Conservation (phyloP, 2,329 filamentous ascomycete species). For the Boeremia lycopersici region DNA sequence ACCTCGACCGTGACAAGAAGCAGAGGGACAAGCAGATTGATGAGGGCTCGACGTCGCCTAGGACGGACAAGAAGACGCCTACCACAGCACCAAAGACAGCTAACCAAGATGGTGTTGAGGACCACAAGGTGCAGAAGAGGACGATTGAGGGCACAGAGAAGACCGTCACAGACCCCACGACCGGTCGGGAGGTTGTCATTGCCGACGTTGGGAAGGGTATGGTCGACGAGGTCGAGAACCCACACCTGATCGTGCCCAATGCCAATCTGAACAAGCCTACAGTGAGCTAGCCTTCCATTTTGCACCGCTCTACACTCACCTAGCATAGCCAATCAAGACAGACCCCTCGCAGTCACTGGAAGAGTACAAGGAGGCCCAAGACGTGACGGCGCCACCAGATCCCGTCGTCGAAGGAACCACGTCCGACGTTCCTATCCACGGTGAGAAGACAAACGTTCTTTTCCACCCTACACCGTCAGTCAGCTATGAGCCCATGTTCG, state of each 20-base stretch:
- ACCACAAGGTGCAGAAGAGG: constrained; percentile 56
- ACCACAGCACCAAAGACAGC: constrained; percentile 28
- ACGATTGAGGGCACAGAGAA: constrained; percentile 58
- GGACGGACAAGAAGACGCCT: constrained; percentile 50
- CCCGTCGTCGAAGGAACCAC: constrained; percentile 82
- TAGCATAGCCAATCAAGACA: constrained; percentile 66
- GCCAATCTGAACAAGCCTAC: constrained; percentile 81
- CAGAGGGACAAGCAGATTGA: constrained; percentile 76
- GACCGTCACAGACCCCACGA: constrained; percentile 82
- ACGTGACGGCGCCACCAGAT: constrained; percentile 88
- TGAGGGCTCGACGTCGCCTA: constrained; percentile 45
- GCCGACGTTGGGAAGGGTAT: constrained; percentile 77
- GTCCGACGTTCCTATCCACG: constrained; percentile 92
- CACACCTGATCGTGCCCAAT: constrained; percentile 82
- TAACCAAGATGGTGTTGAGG: constrained; percentile 42
- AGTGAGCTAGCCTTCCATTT: constrained; percentile 35
- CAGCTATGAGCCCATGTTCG: constrained; percentile 88
- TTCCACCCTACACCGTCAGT: constrained; percentile 94
- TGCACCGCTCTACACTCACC: constrained; percentile 14
- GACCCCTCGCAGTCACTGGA: constrained; percentile 72
- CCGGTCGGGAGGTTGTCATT: constrained; percentile 83
- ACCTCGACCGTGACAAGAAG: constrained; percentile 79
- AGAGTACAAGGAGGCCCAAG: constrained; percentile 84
- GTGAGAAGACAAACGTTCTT: constrained; percentile 93
- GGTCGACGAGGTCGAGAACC: constrained; percentile 73